These are phyloP conservation scores for Arabidopsis lyrata DNA, from an alignment of 441 rosid genomes.

Conservation along the genomic window DNA sequence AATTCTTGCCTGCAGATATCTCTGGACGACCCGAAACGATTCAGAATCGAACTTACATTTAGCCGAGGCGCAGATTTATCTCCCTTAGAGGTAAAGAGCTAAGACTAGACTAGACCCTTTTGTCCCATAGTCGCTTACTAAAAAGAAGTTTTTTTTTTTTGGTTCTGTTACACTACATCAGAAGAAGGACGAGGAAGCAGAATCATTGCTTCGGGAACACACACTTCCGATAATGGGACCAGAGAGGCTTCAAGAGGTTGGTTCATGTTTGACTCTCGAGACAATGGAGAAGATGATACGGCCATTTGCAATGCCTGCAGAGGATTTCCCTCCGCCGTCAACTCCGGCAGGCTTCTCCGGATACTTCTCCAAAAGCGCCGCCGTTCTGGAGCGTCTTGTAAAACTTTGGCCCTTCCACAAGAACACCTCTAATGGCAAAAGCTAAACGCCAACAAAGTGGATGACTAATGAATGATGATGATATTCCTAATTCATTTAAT, in stretches of 20 bases:
- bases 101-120: slow-evolving; percentile 56
- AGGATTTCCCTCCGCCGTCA: slow-evolving; percentile 98
- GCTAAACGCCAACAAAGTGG: slow-evolving; percentile 25
- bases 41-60: slow-evolving; percentile 90
- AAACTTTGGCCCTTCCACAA: slow-evolving; percentile 81
- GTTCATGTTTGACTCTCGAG: slow-evolving; percentile 87
- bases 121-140: neutral
- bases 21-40: slow-evolving; percentile 91
- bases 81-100: slow-evolving; percentile 86
- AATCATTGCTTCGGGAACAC: slow-evolving; percentile 91
- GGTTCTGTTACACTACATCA: slow-evolving; percentile 1
- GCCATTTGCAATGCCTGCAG: slow-evolving; percentile 99
- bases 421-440: slow-evolving; percentile 64
- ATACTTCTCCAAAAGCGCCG: slow-evolving; percentile 93
- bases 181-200: slow-evolving; percentile 80
- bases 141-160: neutral
- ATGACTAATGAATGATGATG: neutral
- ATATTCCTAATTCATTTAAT: slow-evolving; percentile 6
- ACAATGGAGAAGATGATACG: slow-evolving; percentile 93
- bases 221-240: slow-evolving; percentile 99
- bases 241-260: slow-evolving; percentile 97
- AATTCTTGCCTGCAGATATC: slow-evolving; percentile 55
- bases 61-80: slow-evolving; percentile 99
- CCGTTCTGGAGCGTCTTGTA: slow-evolving; percentile 95
- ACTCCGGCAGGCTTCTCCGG: slow-evolving; percentile 96